Percentiles rank a stretch among this genome's conserved stretches.
Evolutionary conservation across 2,329 filamentous ascomycete species (phyloP).

Genomic region (Corynespora cassiicola): DNA sequence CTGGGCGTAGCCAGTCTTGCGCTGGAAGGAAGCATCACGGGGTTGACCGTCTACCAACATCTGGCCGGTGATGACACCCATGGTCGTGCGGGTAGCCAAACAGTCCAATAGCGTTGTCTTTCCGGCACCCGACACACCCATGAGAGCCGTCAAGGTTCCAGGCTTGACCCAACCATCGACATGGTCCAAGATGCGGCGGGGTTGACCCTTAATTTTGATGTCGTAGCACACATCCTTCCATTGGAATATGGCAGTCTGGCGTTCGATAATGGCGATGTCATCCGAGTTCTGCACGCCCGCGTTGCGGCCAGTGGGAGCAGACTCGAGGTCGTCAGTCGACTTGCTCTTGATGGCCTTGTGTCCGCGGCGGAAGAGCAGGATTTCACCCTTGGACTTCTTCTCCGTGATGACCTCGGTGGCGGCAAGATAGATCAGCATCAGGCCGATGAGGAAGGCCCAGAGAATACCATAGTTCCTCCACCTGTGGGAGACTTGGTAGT

Average conservation of each 20-base stretch:
- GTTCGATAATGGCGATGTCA: conserved; percentile 57
- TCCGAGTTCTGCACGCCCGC: conserved; percentile 46
- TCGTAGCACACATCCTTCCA: conserved; percentile 84
- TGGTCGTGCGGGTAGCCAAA: conserved; percentile 82
- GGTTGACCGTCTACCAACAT: conserved; percentile 82
- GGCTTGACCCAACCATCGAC: conserved; percentile 95
- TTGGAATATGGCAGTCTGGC: conserved; percentile 80
- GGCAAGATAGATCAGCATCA: conserved; percentile 51
- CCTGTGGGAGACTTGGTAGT: conserved; percentile 46
- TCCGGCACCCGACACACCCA: conserved; percentile 92
- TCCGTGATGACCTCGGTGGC: conserved; percentile 55
- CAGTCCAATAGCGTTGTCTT: conserved; percentile 92
- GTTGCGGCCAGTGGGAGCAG: conserved; percentile 33
- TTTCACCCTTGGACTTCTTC: conserved; percentile 60
- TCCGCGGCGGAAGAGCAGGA: conserved; percentile 57
- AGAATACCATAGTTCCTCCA: conserved; percentile 58
- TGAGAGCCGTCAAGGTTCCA: conserved; percentile 81
- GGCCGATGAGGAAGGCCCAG: conserved; percentile 51
- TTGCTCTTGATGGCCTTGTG: conserved; percentile 59
- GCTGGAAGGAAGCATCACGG: conserved; percentile 83
- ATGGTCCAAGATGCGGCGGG: conserved; percentile 78
- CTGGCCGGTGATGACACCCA: conserved; percentile 86
- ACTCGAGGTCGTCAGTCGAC: conserved; percentile 50
- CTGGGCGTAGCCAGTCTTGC: conserved; percentile 90
- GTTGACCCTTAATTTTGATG: conserved; percentile 80